These are phyloP conservation scores for Daphne laureola DNA, from an alignment of 441 rosid species.

Conservation along the genomic window DNA sequence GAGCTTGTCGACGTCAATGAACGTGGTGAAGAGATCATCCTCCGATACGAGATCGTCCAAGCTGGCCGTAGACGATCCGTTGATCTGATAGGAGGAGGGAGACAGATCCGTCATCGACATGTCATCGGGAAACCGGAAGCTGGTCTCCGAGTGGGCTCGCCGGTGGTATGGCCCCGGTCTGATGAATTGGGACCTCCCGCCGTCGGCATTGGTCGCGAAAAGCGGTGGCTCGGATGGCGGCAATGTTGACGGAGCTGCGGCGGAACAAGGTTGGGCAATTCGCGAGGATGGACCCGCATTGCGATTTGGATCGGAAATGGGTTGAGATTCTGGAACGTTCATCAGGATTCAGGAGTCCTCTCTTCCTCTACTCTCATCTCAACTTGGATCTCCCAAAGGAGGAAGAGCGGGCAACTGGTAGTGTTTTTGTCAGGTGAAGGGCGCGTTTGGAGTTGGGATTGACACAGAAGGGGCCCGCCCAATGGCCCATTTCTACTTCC, in stretches of 20 bases:
- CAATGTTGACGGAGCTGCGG: neutral
- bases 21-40: slow-evolving; percentile 79
- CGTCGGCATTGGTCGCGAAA: neutral
- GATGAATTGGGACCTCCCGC: neutral
- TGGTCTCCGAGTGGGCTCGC: slow-evolving; percentile 57
- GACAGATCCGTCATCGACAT: slow-evolving; percentile 40
- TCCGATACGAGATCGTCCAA: slow-evolving; percentile 59
- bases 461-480: too few relatives aligned
- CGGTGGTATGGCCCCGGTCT: slow-evolving; percentile 33
- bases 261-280: neutral
- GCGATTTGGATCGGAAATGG: slow-evolving; percentile 7
- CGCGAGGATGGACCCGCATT: neutral
- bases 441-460: too few relatives aligned
- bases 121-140: slow-evolving; percentile 35
- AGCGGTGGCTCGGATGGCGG: neutral
- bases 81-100: slow-evolving; percentile 25
- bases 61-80: slow-evolving; percentile 33
- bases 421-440: too few relatives aligned
- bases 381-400: slow-evolving; percentile 10
- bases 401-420: neutral
- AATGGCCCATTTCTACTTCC: neutral
- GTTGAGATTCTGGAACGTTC: slow-evolving; percentile 22
- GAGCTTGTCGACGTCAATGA: slow-evolving; percentile 67
- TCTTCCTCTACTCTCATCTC: slow-evolving; percentile 12
- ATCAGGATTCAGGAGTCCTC: slow-evolving; percentile 9